Percentiles rank a stretch among this genome's conserved stretches.
Conservation (phyloP, 2,329 filamentous ascomycete genomes). For the Fusarium fujikuroi region DNA sequence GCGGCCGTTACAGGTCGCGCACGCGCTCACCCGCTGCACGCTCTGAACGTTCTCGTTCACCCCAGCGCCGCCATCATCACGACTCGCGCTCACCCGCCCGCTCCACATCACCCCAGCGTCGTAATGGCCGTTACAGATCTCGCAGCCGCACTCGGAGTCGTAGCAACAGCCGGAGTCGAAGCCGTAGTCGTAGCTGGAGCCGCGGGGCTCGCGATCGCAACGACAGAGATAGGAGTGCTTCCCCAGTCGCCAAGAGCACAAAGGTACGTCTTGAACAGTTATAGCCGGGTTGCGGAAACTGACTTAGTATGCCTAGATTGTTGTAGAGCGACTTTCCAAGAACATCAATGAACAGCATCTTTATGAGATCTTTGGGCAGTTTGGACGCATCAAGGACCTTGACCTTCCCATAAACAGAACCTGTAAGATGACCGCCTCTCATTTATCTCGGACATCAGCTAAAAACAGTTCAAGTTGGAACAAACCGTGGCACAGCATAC, state of each 20-base stretch:
- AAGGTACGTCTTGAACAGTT: constrained; percentile 55
- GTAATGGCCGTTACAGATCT: constrained; percentile 49
- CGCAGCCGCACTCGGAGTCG: constrained; percentile 46
- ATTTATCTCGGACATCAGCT: constrained; percentile 15
- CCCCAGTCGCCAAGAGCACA: constrained; percentile 58
- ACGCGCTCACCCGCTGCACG: constrained; percentile 51
- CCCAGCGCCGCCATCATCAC: constrained; percentile 44
- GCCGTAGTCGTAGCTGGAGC: constrained; percentile 45
- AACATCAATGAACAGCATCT: constrained; percentile 92
- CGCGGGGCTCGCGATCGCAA: constrained; percentile 46
- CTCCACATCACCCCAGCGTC: constrained; percentile 48
- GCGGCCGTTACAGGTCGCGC: constrained; percentile 48
- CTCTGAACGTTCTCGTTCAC: constrained; percentile 50
- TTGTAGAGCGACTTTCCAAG: constrained; percentile 94
- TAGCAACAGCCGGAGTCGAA: background rate
- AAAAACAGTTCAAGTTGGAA: constrained; percentile 69
- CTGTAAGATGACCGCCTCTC: constrained; percentile 65
- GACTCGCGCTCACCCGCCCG: constrained; percentile 51
- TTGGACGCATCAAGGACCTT: constrained; percentile 85
- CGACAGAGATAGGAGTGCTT: constrained; percentile 52
- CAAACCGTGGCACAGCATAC: constrained; percentile 93
- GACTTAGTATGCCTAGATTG: constrained; percentile 69
- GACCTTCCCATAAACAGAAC: constrained; percentile 90
- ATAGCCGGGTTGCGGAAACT: constrained; percentile 1
- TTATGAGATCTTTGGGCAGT: constrained; percentile 89